Evolutionary conservation across 306 rosid species (phyloP), one percentile per base, ranked within the genome.

Genomic region (Rosa chinensis): DNA sequence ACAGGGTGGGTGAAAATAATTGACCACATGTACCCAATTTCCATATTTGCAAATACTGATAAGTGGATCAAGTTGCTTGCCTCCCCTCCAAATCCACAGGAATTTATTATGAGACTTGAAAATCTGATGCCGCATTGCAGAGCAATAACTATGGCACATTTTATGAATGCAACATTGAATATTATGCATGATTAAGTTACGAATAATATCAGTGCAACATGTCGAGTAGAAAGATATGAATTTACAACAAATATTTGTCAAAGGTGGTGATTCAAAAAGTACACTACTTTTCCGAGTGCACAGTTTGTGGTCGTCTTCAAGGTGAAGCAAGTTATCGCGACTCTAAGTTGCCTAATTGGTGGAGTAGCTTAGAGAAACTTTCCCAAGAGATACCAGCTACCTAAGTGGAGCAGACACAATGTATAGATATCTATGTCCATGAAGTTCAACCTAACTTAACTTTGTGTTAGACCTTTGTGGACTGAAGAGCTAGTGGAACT

Each of bases 401-500:
- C 16, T 28, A 18, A 66, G 71, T 66, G 71, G 71, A 66, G 71
- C 48, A 66, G 47, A 66, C 48, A 8, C 48, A 39, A 37, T 66
- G 14, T 58, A 10, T 48, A 7, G 45, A 8, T 66, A 66, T 5
- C 43, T 17, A 14, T 35, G 44, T 64, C 44, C 44, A 32, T 35
- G 70, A 21, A 25, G 42, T 7, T 18, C 8, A 28, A 58, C 64
- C 37, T 10, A 11, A 59, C 35, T 16, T 6, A 28, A 63, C 42
- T 63, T 32, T 63, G 42, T 13, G 69, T 63, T 28, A 28, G 43
- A 63, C 32, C 66, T 59, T 14, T 72, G 44, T 32, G 62, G 76
- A 37, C 32, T 5, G 66, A 12, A 70, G 74, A 70, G 74, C 55
- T 44, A 70, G 56, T 70, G 74, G 74, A 70, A 74, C 63, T 3